Percentiles rank a stretch among this genome's conserved stretches.
These are phyloP conservation scores for Cenchrus fungigraminus DNA, from an alignment of 176 grass and related monocot genomes.

Conservation along the genomic window DNA sequence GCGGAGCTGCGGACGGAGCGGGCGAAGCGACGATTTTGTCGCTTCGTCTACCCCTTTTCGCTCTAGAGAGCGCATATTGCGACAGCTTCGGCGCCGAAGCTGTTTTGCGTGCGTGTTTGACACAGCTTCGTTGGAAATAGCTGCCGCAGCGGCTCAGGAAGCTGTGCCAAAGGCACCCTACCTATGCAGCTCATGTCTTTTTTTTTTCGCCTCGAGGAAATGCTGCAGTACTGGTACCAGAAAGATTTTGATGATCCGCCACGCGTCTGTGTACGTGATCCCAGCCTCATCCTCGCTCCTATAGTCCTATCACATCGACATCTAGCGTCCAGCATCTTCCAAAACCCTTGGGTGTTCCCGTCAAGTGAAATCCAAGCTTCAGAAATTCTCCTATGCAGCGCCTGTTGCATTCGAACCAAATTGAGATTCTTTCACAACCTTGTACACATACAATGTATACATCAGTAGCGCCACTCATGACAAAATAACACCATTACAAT, in stretches of 20 bases:
- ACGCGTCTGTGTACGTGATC: not conserved
- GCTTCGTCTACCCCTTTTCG: too few species aligned
- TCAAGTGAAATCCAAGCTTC: not conserved
- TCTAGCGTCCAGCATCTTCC: constrained; percentile 15
- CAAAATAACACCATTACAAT: not conserved
- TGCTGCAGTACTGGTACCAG: not conserved
- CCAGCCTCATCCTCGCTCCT: not conserved
- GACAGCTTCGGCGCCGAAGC: too few species aligned
- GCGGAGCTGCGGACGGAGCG: too few species aligned
- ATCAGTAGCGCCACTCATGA: not conserved
- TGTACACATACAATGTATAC: not conserved
- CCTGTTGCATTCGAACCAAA: not conserved
- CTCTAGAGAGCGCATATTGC: too few species aligned
- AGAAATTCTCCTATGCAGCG: not conserved
- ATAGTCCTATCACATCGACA: not conserved
- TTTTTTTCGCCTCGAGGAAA: too few species aligned
- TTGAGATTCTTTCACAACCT: not conserved
- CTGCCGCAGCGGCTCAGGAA: too few species aligned
- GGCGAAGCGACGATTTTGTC: too few species aligned
- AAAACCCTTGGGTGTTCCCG: not conserved
- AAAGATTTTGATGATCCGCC: not conserved
- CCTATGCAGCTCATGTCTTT: too few species aligned
- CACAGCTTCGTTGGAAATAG: too few species aligned
- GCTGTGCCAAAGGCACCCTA: too few species aligned
- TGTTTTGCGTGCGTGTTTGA: too few species aligned